These are phyloP conservation scores for Polygonum aviculare DNA, from an alignment of 148 eudicot species.

Conservation along the genomic window DNA sequence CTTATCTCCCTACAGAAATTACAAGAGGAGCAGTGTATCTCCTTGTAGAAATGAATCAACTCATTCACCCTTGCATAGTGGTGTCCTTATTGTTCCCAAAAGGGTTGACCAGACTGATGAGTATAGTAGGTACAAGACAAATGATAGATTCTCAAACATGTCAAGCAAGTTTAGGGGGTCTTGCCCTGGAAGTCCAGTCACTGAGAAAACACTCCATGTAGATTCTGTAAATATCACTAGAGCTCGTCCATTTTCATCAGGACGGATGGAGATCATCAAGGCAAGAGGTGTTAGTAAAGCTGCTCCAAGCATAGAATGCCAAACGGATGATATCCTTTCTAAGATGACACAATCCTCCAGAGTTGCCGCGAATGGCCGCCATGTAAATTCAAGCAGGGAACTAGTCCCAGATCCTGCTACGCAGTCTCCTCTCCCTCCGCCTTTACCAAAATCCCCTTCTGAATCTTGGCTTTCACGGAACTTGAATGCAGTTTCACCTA, in stretches of 20 bases:
- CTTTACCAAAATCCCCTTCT: constrained; percentile 91
- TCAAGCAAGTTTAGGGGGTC: constrained; percentile 21
- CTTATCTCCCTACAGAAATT: constrained; percentile 47
- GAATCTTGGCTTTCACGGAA: constrained; percentile 93
- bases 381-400: constrained; percentile 20
- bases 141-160: constrained; percentile 20
- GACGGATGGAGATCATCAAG: constrained; percentile 18
- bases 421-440: constrained; percentile 54
- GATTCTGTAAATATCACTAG: constrained; percentile 38
- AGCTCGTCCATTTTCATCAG: constrained; percentile 13
- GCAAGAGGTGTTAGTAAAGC: constrained; percentile 32
- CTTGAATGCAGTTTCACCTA: constrained; percentile 49
- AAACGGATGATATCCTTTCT: not conserved
- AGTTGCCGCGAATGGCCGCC: constrained; percentile 7
- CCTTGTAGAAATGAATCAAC: constrained; percentile 37
- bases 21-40: constrained; percentile 32
- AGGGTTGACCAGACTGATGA: constrained; percentile 28
- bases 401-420: constrained; percentile 14
- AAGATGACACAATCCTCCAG: constrained; percentile 1
- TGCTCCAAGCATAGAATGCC: not conserved
- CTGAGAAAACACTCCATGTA: constrained; percentile 56
- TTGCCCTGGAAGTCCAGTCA: constrained; percentile 26
- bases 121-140: constrained; percentile 10
- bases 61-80: constrained; percentile 48
- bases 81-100: constrained; percentile 47